Percentiles rank a stretch among this genome's conserved stretches.
Conservation (phyloP, 2,329 filamentous ascomycete genomes). For the Scedosporium aurantiacum region DNA sequence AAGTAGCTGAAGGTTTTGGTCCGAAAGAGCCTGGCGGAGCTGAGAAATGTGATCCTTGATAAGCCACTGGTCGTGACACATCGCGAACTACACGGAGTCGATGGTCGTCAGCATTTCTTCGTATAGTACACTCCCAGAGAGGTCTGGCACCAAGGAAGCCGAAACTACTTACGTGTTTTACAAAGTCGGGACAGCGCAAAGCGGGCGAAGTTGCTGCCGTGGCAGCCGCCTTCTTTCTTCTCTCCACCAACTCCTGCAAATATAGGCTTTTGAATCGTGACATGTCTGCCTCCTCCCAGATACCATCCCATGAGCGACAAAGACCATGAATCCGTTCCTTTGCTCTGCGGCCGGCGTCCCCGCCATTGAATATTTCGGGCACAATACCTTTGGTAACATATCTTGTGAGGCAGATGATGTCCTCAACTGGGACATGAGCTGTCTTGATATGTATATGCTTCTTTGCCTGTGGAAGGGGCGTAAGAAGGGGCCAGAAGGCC, state of each 20-base stretch:
- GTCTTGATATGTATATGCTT: conserved; percentile 59
- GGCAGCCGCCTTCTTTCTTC: conserved; percentile 52
- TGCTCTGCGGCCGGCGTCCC: conserved; percentile 39
- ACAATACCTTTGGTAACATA: conserved; percentile 49
- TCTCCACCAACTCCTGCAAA: conserved; percentile 67
- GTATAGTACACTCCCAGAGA: background rate
- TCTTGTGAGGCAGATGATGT: conserved; percentile 76
- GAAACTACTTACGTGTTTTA: conserved; percentile 65
- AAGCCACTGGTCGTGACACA: conserved; percentile 94
- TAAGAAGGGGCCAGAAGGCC: conserved; percentile 55
- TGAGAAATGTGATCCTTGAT: conserved; percentile 88
- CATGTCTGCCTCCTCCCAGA: conserved; percentile 81
- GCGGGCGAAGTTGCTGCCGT: conserved; percentile 55
- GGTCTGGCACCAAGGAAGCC: background rate
- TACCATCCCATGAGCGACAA: conserved; percentile 62
- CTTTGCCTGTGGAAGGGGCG: conserved; percentile 53
- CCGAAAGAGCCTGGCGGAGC: conserved; percentile 79
- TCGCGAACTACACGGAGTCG: conserved; percentile 57
- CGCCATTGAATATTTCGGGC: conserved; percentile 45
- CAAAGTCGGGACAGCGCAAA: conserved; percentile 61
- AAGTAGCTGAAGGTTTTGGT: conserved; percentile 89
- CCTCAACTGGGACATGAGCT: conserved; percentile 58
- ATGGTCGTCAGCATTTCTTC: background rate
- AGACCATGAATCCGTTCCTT: conserved; percentile 59
- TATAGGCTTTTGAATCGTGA: conserved; percentile 70